Conservation (phyloP, 352 stramenopile genomes). For the Phytophthora litchii region DNA sequence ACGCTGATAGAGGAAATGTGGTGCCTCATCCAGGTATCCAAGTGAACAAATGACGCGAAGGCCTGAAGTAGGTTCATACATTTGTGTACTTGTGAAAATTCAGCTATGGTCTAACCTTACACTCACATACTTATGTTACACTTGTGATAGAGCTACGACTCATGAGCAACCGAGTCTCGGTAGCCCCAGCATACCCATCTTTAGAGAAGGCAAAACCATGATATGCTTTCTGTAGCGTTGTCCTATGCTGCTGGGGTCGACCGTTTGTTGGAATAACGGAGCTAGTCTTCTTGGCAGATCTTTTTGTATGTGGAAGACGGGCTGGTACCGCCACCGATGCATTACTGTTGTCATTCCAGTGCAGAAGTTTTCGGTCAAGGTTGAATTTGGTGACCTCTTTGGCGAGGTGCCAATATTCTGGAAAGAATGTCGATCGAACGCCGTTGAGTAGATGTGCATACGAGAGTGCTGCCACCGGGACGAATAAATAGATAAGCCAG, state of each 20-base stretch:
- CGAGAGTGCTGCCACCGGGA: slow-evolving; percentile 56
- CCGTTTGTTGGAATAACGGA: slow-evolving; percentile 47
- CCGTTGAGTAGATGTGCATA: slow-evolving; percentile 59
- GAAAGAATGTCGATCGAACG: slow-evolving; percentile 63
- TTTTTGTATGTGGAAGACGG: slow-evolving; percentile 12
- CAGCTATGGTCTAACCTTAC: slow-evolving; percentile 6
- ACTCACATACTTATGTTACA: slow-evolving; percentile 9
- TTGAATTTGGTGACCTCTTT: slow-evolving; percentile 80
- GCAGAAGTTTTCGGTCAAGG: slow-evolving; percentile 53
- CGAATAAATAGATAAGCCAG: slow-evolving; percentile 65
- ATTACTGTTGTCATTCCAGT: slow-evolving; percentile 73
- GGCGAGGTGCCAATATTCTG: slow-evolving; percentile 81
- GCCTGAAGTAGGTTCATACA: slow-evolving; percentile 2
- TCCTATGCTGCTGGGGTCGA: slow-evolving; percentile 20
- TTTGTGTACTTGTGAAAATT: slow-evolving; percentile 10
- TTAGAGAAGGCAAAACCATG: slow-evolving; percentile 80
- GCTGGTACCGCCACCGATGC: slow-evolving; percentile 55
- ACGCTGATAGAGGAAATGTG: slow-evolving; percentile 30
- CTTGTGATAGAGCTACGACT: slow-evolving; percentile 43
- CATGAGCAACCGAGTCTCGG: slow-evolving; percentile 61
- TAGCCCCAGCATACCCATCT: slow-evolving; percentile 56
- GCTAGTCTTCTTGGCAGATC: slow-evolving; percentile 26
- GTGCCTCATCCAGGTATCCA: slow-evolving; percentile 22
- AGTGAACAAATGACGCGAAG: neutral
- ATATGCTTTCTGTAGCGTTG: slow-evolving; percentile 48